phyloP scores from a whole-genome alignment of 148 eudicot genomes.

The Heliosperma pusillum region DNA sequence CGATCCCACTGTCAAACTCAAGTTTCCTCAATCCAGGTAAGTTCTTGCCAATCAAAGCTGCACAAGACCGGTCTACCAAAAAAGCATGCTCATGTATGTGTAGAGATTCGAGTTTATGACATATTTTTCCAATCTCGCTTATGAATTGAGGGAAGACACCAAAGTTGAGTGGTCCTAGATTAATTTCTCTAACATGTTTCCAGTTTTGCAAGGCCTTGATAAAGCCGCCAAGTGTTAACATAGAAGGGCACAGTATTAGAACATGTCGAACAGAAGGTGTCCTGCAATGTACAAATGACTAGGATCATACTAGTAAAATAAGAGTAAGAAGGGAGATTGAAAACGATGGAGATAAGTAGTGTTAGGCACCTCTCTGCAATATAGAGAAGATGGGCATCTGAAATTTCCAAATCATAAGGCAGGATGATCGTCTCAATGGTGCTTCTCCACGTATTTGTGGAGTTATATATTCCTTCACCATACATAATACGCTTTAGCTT shows the following conservation, averaged over 20 bases:
- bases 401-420: slow-evolving; percentile 4
- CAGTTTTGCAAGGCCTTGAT: neutral
- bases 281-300: neutral
- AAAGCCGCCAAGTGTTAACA: neutral
- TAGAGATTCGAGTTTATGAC: slow-evolving; percentile 1
- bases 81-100: neutral
- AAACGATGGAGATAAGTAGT: neutral
- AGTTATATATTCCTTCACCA: neutral
- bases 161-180: neutral
- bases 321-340: neutral
- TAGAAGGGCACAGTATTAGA: neutral
- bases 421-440: neutral
- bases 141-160: neutral
- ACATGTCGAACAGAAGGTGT: neutral
- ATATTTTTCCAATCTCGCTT: neutral
- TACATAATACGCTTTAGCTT: neutral
- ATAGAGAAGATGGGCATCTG: neutral
- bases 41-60: neutral
- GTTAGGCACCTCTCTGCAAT: neutral
- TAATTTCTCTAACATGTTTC: neutral
- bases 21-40: neutral
- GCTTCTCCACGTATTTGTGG: neutral
- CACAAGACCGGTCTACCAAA: neutral
- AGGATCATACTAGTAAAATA: neutral
- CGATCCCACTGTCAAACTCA: neutral